Evolutionary conservation across 768 basidiomycete genomes (phyloP), one percentile per base, ranked within the genome.

Genomic region (Naganishia friedmannii): DNA sequence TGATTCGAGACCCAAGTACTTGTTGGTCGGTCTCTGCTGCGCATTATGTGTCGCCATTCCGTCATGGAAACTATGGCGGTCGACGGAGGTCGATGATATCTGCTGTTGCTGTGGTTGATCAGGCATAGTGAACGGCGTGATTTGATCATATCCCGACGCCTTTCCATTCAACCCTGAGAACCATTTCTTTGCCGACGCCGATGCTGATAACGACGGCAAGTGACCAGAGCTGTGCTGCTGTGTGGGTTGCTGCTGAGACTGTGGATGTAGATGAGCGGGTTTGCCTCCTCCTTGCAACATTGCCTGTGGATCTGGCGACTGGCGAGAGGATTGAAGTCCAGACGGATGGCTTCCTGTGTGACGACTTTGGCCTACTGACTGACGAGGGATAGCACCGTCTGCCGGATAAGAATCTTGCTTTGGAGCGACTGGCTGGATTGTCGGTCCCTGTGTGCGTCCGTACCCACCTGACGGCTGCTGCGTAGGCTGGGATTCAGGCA

Each of bases 41-140:
- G 63, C 12, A 23, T 65, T 26, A 26, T 51, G 48, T n/a, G 13
- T 7, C 2, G 17, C 48, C 23, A 19, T 28, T 1, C 45, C 26
- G 9, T 51, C 65, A 28, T 51, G 65, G 31, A 26, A 54, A 45
- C 34, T 51, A 15, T 66, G 65, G 8, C 53, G 65, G 34, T 66
- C 60, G 2, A 63, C 60, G 9, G 39, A 42, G 10, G 60, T 63
- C 23, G 39, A 42, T 1, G 60, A 63, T 37, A 7, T 45, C 23
- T 42, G 37, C 29, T n/a, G 21, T 10, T 45, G 23, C 26, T 63
- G 60, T 42, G 42, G 60, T 42, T 63, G 60, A 42, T 63, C 39
- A 12, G 60, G 60, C 60, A 63, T 63, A 15, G 60, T 63, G 26
- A 63, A 63, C 21, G 60, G 60, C 39, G 60, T 63, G 39, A 63